A percentile compares a stretch with the other conserved stretches of the same genome.
Conservation (phyloP, 2,329 filamentous ascomycete genomes). For the Rhynchosporium secalis region DNA sequence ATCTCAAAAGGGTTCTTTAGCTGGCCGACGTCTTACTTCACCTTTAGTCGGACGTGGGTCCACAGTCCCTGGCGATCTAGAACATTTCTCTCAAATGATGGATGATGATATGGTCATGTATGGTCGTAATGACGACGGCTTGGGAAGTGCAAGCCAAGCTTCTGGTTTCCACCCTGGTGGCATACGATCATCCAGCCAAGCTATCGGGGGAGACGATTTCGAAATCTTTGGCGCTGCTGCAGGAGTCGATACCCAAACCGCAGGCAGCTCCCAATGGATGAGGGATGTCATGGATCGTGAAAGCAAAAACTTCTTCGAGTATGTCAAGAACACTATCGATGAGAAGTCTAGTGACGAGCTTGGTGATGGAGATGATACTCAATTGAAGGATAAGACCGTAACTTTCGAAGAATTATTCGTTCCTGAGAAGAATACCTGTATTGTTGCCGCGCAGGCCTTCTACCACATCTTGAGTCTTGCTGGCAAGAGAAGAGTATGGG, state of each 20-base stretch:
- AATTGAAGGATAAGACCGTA: conserved; percentile 47
- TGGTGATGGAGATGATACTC: conserved; percentile 21
- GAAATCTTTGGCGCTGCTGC: conserved; percentile 45
- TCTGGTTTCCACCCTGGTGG: conserved; percentile 7
- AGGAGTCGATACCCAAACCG: conserved; percentile 50
- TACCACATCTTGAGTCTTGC: conserved; percentile 72
- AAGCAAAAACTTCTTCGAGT: conserved; percentile 62
- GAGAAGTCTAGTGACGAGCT: conserved; percentile 38
- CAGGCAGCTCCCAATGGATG: conserved; percentile 49
- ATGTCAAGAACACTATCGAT: conserved; percentile 50
- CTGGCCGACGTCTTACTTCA: conserved; percentile 52
- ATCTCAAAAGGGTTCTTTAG: conserved; percentile 19
- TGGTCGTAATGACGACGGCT: conserved; percentile 29
- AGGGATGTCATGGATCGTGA: conserved; percentile 56
- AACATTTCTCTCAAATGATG: conserved; percentile 28
- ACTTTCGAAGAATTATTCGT: conserved; percentile 70
- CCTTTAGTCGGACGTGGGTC: conserved; percentile 56
- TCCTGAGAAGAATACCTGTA: conserved; percentile 49
- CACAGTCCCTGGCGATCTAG: conserved; percentile 32
- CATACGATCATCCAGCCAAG: conserved; percentile 11
- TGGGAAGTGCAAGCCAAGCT: conserved; percentile 4
- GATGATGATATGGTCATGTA: conserved; percentile 33
- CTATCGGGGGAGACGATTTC: conserved; percentile 41
- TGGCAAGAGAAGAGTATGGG: conserved; percentile 62
- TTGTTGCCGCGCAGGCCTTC: conserved; percentile 73